Percentiles rank a stretch among this genome's conserved stretches.
Evolutionary conservation across 148 eudicot species (phyloP).

Genomic region (Amaranthus hypochondriacus): DNA sequence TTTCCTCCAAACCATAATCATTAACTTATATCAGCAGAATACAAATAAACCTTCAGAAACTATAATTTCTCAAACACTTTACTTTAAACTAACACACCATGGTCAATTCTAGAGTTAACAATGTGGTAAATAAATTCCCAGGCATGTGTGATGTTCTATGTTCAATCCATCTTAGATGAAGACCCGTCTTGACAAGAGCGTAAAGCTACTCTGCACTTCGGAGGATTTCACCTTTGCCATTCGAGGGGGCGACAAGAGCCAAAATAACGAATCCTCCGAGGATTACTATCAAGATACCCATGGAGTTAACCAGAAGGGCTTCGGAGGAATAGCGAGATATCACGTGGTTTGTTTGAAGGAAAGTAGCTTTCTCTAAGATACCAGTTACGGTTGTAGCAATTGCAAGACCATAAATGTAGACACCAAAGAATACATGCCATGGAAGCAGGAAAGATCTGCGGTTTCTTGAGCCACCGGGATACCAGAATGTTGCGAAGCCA

Average conservation of each 20-base stretch:
- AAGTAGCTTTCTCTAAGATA: constrained; percentile 83
- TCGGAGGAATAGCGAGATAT: constrained; percentile 75
- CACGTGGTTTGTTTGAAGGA: constrained; percentile 59
- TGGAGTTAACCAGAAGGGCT: constrained; percentile 64
- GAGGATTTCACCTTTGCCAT: constrained; percentile 51
- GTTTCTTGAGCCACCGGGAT: constrained; percentile 87
- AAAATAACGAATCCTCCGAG: constrained; percentile 83
- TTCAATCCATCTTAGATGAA: background rate
- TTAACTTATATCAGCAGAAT: too few species aligned
- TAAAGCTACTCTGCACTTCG: constrained; percentile 29
- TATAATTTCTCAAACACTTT: background rate
- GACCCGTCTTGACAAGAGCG: background rate
- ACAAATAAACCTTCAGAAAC: background rate
- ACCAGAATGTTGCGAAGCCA: constrained; percentile 90
- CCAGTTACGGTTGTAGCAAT: constrained; percentile 70
- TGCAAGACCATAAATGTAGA: constrained; percentile 81
- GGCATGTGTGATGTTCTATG: constrained; percentile 8
- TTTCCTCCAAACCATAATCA: too few species aligned
- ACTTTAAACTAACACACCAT: background rate
- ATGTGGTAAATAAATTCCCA: background rate
- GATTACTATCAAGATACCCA: constrained; percentile 66
- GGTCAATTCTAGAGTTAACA: background rate
- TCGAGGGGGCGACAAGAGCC: constrained; percentile 55
- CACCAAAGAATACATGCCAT: constrained; percentile 85
- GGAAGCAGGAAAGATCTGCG: constrained; percentile 58